phyloP scores from a whole-genome alignment of 768 basidiomycete species.

The Collybia nuda region DNA sequence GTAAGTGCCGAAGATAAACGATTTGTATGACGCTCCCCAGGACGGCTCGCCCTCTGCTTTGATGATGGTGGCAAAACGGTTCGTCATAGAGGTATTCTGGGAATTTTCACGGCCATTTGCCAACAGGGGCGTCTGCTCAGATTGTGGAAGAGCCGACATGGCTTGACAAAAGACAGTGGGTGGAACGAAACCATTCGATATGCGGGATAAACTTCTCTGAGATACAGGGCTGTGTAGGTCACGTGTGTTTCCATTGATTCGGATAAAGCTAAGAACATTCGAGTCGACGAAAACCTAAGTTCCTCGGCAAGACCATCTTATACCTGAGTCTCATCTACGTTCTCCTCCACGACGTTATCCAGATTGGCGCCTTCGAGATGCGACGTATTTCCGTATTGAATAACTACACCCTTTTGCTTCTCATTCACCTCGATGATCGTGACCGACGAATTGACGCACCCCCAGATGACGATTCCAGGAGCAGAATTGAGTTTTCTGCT shows the following conservation, averaged over 20 bases:
- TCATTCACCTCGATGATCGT: constrained; percentile 55
- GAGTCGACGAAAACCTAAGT: background rate
- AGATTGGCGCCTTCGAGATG: constrained; percentile 55
- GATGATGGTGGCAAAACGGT: constrained; percentile 38
- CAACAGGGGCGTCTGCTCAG: constrained; percentile 51
- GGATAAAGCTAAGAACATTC: background rate
- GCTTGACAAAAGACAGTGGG: background rate
- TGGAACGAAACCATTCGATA: background rate
- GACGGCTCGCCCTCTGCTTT: constrained; percentile 66
- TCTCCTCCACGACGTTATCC: constrained; percentile 36
- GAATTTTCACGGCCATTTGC: constrained; percentile 33
- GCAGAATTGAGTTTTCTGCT: constrained; percentile 36
- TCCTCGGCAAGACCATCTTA: background rate
- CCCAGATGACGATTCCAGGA: constrained; percentile 30
- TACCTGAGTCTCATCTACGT: constrained; percentile 45
- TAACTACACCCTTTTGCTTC: constrained; percentile 36
- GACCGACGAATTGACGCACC: constrained; percentile 55
- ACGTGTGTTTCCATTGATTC: background rate
- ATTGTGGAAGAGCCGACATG: constrained; percentile 31
- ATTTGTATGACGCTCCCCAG: constrained; percentile 55
- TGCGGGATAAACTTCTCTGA: background rate
- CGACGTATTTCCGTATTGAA: constrained; percentile 52
- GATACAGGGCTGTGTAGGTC: background rate
- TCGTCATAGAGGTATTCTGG: constrained; percentile 22
- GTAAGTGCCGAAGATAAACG: constrained; percentile 65